Percentiles rank a stretch among this genome's conserved stretches.
Evolutionary conservation across 148 eudicot genomes (phyloP).

Genomic region (Dysphania ambrosioides): DNA sequence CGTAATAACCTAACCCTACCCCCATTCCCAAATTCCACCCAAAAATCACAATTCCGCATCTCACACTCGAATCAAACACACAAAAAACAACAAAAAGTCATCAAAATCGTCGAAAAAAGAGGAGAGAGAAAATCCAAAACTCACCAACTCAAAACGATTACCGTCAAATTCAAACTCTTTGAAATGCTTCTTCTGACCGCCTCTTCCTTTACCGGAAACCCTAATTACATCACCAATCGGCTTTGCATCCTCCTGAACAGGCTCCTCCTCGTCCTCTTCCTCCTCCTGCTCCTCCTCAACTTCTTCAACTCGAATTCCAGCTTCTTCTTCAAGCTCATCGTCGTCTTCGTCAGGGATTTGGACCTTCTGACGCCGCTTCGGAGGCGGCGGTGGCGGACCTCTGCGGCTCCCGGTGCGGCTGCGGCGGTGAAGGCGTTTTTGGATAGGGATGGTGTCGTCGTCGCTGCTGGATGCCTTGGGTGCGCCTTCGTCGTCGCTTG

Average conservation of each 20-base stretch:
- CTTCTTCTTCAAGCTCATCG: constrained; percentile 23
- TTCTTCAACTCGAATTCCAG: constrained; percentile 30
- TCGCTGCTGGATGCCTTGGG: constrained; percentile 34
- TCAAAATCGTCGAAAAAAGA: not conserved
- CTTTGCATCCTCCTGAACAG: constrained; percentile 49
- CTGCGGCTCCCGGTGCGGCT: constrained; percentile 14
- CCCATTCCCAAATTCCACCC: not conserved
- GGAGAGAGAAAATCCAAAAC: not conserved
- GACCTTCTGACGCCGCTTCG: constrained; percentile 29
- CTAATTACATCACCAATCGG: constrained; percentile 59
- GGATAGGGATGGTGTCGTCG: constrained; percentile 8
- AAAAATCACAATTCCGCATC: not conserved
- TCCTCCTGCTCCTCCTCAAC: too few relatives aligned
- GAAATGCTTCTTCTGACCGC: constrained; percentile 42
- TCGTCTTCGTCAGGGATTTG: constrained; percentile 22
- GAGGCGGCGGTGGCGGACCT: constrained; percentile 18
- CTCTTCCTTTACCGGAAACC: constrained; percentile 65
- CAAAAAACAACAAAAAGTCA: not conserved
- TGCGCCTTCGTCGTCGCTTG: constrained; percentile 60
- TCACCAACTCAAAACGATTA: constrained; percentile 51
- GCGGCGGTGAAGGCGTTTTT: constrained; percentile 28
- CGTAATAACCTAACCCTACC: too few relatives aligned
- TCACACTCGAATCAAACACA: not conserved
- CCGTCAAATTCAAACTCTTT: constrained; percentile 64
- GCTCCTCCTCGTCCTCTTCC: constrained; percentile 41